These are phyloP conservation scores for Ogataea angusta DNA, from an alignment of 805 yeast genomes.

Conservation along the genomic window DNA sequence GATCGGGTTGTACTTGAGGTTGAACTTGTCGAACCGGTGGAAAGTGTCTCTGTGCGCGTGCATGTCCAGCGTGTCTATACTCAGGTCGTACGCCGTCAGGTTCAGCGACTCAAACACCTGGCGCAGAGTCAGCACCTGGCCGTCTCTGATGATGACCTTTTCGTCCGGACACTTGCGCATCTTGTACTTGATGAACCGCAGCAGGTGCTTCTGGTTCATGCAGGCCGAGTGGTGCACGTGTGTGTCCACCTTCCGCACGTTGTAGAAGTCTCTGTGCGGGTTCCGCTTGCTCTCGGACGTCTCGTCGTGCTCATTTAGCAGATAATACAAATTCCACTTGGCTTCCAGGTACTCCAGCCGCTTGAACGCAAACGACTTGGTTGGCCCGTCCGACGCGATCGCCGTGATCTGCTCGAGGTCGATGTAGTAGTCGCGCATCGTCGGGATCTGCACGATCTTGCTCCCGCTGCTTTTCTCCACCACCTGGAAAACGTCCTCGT, in stretches of 20 bases:
- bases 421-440: conserved; percentile 76
- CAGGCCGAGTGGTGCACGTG: conserved; percentile 99
- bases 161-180: conserved; percentile 84
- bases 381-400: conserved; percentile 90
- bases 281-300: conserved; percentile 84
- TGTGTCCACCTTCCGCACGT: conserved; percentile 94
- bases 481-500: conserved; percentile 64
- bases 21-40: conserved; percentile 97
- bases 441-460: conserved; percentile 65
- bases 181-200: conserved; percentile 92
- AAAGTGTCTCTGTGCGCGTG: conserved; percentile 98
- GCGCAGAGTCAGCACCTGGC: conserved; percentile 76
- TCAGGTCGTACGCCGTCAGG: conserved; percentile 88
- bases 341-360: conserved; percentile 93
- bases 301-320: conserved; percentile 91
- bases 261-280: conserved; percentile 96
- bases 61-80: conserved; percentile 97
- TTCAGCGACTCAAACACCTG: conserved; percentile 90
- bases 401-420: conserved; percentile 74
- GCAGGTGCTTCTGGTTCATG: conserved; percentile 96
- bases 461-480: conserved; percentile 28
- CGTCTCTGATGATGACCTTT: conserved; percentile 91
- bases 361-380: conserved; percentile 93
- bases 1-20: conserved; percentile 93
- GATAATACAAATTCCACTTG: conserved; percentile 87